These are phyloP conservation scores for Calamus simplicifolius DNA, from an alignment of 176 grass and related monocot genomes.

Conservation along the genomic window DNA sequence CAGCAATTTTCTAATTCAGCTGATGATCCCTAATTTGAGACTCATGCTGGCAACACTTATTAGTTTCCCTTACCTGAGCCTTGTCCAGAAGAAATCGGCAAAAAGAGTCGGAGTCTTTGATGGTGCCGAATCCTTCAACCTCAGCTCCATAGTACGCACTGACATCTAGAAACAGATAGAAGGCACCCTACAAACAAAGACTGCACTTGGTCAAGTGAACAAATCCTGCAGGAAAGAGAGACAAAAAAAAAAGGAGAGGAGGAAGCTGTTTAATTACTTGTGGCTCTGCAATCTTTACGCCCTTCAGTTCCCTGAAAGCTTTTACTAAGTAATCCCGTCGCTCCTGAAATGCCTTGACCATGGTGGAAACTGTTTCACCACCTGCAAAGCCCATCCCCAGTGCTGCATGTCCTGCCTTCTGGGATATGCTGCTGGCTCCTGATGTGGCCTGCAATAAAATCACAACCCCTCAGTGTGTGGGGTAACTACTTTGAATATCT, in stretches of 20 bases:
- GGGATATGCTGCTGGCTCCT: slow-evolving; percentile 88
- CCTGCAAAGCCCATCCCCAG: slow-evolving; percentile 80
- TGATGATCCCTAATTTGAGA: too few species aligned
- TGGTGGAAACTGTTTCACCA: slow-evolving; percentile 69
- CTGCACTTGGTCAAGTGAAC: too few species aligned
- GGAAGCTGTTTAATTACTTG: slow-evolving; percentile 35
- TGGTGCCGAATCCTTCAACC: slow-evolving; percentile 68
- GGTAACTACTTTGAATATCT: too few species aligned
- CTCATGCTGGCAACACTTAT: too few species aligned
- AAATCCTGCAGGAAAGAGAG: too few species aligned
- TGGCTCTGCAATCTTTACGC: slow-evolving; percentile 78
- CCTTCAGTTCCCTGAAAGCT: slow-evolving; percentile 59
- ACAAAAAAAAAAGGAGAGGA: too few species aligned
- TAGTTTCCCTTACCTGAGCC: slow-evolving; percentile 38
- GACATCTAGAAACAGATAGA: slow-evolving; percentile 91
- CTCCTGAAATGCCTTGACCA: slow-evolving; percentile 92
- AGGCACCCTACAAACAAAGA: slow-evolving; percentile 47
- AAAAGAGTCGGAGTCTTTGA: slow-evolving; percentile 74
- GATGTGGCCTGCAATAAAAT: slow-evolving; percentile 50
- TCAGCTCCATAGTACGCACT: slow-evolving; percentile 78
- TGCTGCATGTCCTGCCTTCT: slow-evolving; percentile 88
- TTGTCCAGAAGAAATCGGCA: slow-evolving; percentile 82
- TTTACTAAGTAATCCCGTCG: slow-evolving; percentile 75
- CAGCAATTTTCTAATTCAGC: slow-evolving; percentile 5
- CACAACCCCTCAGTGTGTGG: too few species aligned